Evolutionary conservation across 805 yeast genomes (phyloP), one percentile per base, ranked within the genome.

Genomic region (Ogataea thermomethanolica): DNA sequence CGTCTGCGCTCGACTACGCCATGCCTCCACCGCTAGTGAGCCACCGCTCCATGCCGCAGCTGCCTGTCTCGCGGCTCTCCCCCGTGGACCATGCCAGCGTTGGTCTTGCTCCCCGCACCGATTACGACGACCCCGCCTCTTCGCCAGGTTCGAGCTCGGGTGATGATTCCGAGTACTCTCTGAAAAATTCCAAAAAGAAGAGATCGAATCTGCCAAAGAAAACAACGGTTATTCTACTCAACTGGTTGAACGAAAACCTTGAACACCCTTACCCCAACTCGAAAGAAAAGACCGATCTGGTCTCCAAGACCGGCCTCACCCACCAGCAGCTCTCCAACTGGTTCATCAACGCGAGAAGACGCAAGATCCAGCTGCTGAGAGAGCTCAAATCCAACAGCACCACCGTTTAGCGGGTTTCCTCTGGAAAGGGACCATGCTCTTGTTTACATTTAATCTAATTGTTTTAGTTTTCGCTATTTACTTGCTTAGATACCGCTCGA

Each of bases 331-430:
- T 77, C 44, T 69, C 76, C 44, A 77, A 77, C 51, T 77, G 82
- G 82, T 77, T 77, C 49, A 77, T 77, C 53, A 77, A 77, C 55
- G 82, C 82, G 12, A 67, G 82, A 58, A 64, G 82, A 53, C 63
- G 82, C 48, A 77, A 76, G 56, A 74, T 78, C 37, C 75, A 72
- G 55, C 53, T 60, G 31, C 61, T 76, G 45, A 69, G 73, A 50
- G 74, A 73, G 46, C 48, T 57, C 23, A 54, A 55, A 33, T 31
- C 55, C 30, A 59, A 58, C 43, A 51, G 53, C 33, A 48, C 54
- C 17, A 47, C 50, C 10, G 46, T 47, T 21, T 45, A 35, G 33
- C 17, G 5, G 24, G 20, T 17, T 17, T 13, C 22, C 33, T 35
- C 33, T 28, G 33, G 25, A 22, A 5, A 28, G 29, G 4, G 27